Percentiles rank a stretch among this genome's conserved stretches.
phyloP scores from a whole-genome alignment of 352 stramenopile genomes.

The Phytopythium oedochilum region DNA sequence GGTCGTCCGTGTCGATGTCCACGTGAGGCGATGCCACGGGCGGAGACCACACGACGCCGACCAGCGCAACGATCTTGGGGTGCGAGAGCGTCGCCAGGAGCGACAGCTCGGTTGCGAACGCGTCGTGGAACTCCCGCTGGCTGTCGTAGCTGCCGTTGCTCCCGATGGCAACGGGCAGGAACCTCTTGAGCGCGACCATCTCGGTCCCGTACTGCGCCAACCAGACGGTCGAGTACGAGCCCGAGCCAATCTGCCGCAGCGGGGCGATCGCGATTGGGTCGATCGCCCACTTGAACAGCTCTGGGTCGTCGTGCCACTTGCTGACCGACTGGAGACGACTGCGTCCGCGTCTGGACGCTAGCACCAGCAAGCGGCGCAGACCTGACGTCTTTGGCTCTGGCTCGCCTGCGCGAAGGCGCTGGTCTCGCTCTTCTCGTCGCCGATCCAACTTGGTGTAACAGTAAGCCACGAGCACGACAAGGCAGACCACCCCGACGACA shows the following conservation, averaged over 20 bases:
- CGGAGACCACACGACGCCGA: conserved; percentile 67
- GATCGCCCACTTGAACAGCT: conserved; percentile 45
- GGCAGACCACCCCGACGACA: conserved; percentile 7
- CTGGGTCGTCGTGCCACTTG: conserved; percentile 39
- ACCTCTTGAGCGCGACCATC: conserved; percentile 43
- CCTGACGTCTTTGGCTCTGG: not conserved
- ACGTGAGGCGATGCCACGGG: not conserved
- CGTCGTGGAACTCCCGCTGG: conserved; percentile 12
- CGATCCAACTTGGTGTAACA: conserved; percentile 5
- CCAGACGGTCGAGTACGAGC: conserved; percentile 47
- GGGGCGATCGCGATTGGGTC: conserved; percentile 27
- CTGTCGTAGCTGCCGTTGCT: conserved; percentile 2
- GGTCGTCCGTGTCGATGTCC: not conserved
- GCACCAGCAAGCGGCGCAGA: not conserved
- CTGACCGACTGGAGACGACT: not conserved
- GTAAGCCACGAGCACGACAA: conserved; percentile 6
- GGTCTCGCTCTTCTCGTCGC: not conserved
- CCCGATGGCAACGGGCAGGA: conserved; percentile 17
- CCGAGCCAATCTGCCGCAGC: conserved; percentile 26
- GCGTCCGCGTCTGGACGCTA: not conserved
- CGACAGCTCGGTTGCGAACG: conserved; percentile 72
- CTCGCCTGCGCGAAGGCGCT: not conserved
- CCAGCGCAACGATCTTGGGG: conserved; percentile 73
- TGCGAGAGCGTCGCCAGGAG: conserved; percentile 58
- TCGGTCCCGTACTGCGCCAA: conserved; percentile 41